Base-by-base conservation (phyloP, 1,284 basidiomycete genomes). In the Anthracocystis setariae region DNA sequence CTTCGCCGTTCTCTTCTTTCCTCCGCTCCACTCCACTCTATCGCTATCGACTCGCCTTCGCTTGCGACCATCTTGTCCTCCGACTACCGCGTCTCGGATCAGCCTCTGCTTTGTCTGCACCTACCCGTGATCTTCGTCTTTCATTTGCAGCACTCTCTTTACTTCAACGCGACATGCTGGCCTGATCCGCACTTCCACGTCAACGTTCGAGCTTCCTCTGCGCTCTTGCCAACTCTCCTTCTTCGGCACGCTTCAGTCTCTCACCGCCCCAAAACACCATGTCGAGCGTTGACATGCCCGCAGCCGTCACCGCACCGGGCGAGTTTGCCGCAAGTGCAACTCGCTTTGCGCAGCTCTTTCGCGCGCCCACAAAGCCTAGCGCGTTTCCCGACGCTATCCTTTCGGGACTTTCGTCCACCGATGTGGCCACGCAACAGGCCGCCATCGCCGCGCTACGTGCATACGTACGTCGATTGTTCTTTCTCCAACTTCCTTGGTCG, bases 391-490 rank as follows among this genome's bases (percentile, higher is more conserved):
- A 45, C 8, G 43, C 46, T n/a, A 66, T 72, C 43, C 40, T 66
- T 5, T 45, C 47, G 0, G 60, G 69, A 4, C 51, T 71, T 20
- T 40, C 49, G 8, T 62, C 58, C 3, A 40, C 59, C 2, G 38
- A 58, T 40, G 18, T 58, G 7, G 27, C n/a, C 8, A 46, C 33
- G 1, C 67, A 65, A 39, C 60, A 27, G 17, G 40, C 42, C 15
- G 59, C 67, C 17, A 58, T 76, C 27, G 48, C 21, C 13, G 37
- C 57, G 24, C 42, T 74, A 23, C 64, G 67, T 15, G 39, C 37
- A 27, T 76, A 65, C 50, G 35, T 72, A 9, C 20, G 40, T 17
- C 32, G 38, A 8, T 55, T 74, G 24, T 76, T 64, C 53, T 72
- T 62, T 46, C 47, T 74, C 25, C 27, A 50, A 4, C 21, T 70